Base-by-base conservation (phyloP, 1,139 yeast species). In the Debaryomyces sp. region DNA sequence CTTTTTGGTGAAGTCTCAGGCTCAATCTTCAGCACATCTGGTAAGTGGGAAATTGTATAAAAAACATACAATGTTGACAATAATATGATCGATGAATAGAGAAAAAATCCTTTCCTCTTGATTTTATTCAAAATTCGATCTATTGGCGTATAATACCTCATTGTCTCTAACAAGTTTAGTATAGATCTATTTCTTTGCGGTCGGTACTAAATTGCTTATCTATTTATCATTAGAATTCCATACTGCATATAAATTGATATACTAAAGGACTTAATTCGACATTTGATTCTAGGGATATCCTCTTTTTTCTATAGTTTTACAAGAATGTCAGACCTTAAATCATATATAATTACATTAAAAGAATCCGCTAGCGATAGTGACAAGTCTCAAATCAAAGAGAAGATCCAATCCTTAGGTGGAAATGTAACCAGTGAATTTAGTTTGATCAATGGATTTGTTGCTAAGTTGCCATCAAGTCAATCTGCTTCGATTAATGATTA, bases 371-470 rank as follows among this genome's bases (percentile, higher is more conserved):
- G 67, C 23, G 70, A 67, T 33, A 60, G 64, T 22, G 77, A 73
- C 49, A 58, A 68, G 40, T 53, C 65, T 24, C 46, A 65, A 22
- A 51, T 76, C 51, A 70, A 76, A 56, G 50, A 58, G 44, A 67
- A 68, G 56, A 57, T 76, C 50, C 35, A 54, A 33, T 75, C 75
- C 40, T 60, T 82, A 44, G 92, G 92, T 32, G 94, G 91, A 44
- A 72, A 72, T 45, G 77, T 87, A 59, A 78, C 81, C 49, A 83
- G 81, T 54, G 89, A 86, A 58, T 86, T 80, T 67, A 70, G 79
- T 46, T 71, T 87, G 64, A 84, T 87, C 70, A 85, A 85, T 71
- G 92, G 90, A 0, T 85, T 83, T 58, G 71, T 81, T 45, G 82
- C 77, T 50, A 75, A 78, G 55, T 67, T 84, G 53, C 87, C 89